Base-by-base conservation (phyloP, 2,329 filamentous ascomycete genomes). In the Aschersonia sp. region DNA sequence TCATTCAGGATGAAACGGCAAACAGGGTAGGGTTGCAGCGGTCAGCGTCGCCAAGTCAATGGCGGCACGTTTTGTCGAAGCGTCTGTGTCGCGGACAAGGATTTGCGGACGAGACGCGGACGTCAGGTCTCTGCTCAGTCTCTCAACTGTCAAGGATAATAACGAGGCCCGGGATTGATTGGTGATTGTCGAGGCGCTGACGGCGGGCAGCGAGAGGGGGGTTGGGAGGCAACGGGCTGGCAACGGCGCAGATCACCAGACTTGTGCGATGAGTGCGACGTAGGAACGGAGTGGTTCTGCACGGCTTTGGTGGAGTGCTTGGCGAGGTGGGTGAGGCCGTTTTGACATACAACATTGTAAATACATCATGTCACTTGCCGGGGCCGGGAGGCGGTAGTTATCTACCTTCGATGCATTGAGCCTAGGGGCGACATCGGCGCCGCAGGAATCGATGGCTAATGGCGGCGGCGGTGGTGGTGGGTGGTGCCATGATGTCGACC, bases 1-100 rank as follows among this genome's bases (percentile, higher is more conserved):
- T 50, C 48, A 57, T 57, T 56, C 50, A 52, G 50, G 32, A 44
- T 53, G 49, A 53, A 50, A 54, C 46, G 49, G 49, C 47, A 33
- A 43, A 49, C 49, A 52, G 55, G 52, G 56, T 54, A 37, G 35
- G 12, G 54, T 58, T 54, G 55, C 54, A 39, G 32, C 6, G 41
- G 7, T 5, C 33, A 43, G 35, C 31, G 32, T 54, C 54, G 56
- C 53, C 49, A 48, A 49, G 35, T 37, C 2, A 22, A 4, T 2
- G 22, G 22, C 22, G 48, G 48, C 40, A 41, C 11, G 37, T 43
- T 31, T 31, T 42, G 45, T 41, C 14, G 30, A 44, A 49, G 30
- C 35, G 50, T 49, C 43, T 46, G 47, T 47, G 47, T 49, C 41
- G 43, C 32, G 45, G 10, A 43, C 37, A 45, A 45, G 37, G 37